These are phyloP conservation scores for Boletus rufocinnamomeus DNA, from an alignment of 768 basidiomycete genomes.

Conservation along the genomic window DNA sequence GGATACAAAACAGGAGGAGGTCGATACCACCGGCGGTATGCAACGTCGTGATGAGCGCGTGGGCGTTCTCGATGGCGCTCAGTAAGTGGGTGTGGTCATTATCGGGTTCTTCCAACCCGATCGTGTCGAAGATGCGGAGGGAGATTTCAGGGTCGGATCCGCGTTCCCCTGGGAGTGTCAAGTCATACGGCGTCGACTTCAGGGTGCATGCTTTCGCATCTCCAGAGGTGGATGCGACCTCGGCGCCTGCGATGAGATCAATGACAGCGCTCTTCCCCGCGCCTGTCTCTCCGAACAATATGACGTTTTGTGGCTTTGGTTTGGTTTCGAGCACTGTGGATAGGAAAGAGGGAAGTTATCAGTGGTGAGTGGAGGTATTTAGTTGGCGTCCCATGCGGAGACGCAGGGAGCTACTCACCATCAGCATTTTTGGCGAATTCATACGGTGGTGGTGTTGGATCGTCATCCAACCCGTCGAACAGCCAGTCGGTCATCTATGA, in stretches of 20 bases:
- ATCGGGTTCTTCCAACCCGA: constrained; percentile 5
- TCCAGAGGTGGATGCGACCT: background rate
- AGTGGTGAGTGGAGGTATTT: background rate
- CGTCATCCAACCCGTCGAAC: background rate
- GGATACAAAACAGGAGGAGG: background rate
- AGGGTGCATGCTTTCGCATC: background rate
- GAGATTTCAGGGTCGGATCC: background rate
- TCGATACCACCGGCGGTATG: background rate
- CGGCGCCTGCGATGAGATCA: background rate
- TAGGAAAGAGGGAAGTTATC: background rate
- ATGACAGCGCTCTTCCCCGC: constrained; percentile 7
- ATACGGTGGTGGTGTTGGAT: background rate
- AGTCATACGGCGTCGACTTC: background rate
- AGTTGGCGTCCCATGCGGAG: background rate
- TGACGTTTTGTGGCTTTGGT: background rate
- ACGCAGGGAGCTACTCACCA: background rate
- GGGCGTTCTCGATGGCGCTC: background rate
- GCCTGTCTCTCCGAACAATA: constrained; percentile 12
- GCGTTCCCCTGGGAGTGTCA: background rate
- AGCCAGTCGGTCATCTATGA: background rate
- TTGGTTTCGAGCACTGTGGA: background rate
- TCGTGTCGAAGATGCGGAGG: constrained; percentile 3
- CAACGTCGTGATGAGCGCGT: background rate
- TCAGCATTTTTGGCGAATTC: rapidly evolving
- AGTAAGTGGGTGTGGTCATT: background rate